Evolutionary conservation across 805 yeast genomes (phyloP).

Genomic region (Candida gorgasii): DNA sequence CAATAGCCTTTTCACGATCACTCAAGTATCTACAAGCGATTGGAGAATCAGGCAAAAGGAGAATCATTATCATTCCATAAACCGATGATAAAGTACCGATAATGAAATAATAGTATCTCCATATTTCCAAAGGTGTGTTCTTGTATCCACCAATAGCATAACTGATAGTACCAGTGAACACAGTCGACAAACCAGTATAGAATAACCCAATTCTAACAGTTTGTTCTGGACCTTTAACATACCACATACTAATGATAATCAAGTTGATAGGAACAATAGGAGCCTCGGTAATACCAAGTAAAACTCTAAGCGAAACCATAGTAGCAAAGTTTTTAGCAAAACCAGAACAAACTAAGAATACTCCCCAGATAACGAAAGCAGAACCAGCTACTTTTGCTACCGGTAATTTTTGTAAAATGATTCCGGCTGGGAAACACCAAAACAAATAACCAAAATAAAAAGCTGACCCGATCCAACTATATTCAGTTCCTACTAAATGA

Average conservation of each 20-base stretch:
- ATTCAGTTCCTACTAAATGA: slow-evolving; percentile 32
- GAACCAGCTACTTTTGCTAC: slow-evolving; percentile 32
- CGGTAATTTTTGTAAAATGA: slow-evolving; percentile 34
- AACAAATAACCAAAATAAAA: slow-evolving; percentile 58
- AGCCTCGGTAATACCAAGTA: slow-evolving; percentile 29
- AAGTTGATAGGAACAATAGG: slow-evolving; percentile 32
- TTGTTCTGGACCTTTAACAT: slow-evolving; percentile 42
- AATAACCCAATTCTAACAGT: slow-evolving; percentile 36
- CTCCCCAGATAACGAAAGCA: slow-evolving; percentile 34
- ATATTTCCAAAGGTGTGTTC: slow-evolving; percentile 5
- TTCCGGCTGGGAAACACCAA: slow-evolving; percentile 51
- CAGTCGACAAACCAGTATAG: slow-evolving; percentile 26
- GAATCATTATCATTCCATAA: slow-evolving; percentile 19
- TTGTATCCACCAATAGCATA: slow-evolving; percentile 38
- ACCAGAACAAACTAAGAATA: slow-evolving; percentile 28
- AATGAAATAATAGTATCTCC: slow-evolving; percentile 26
- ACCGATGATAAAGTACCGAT: slow-evolving; percentile 56
- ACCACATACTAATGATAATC: slow-evolving; percentile 51
- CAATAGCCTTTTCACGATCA: slow-evolving; percentile 52
- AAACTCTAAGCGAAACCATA: slow-evolving; percentile 18
- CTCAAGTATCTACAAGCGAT: slow-evolving; percentile 49
- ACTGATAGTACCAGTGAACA: slow-evolving; percentile 40
- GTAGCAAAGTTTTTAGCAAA: slow-evolving; percentile 19
- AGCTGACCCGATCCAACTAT: slow-evolving; percentile 38
- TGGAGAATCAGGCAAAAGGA: slow-evolving; percentile 58